Conservation (phyloP, 2,329 filamentous ascomycete species). For the Colletotrichum siamense region DNA sequence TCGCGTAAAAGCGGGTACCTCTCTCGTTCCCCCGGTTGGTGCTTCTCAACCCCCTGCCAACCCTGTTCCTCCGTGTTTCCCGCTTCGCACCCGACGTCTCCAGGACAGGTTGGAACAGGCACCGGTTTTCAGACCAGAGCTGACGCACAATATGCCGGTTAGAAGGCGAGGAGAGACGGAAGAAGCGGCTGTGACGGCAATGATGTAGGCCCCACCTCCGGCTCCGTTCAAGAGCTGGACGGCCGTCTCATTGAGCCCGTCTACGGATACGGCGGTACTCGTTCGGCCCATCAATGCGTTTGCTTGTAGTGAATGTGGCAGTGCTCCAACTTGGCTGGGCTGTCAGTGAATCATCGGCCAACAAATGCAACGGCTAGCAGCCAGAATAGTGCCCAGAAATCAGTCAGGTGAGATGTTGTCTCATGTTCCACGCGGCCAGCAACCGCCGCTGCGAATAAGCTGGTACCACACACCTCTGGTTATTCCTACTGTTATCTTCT, state of each 20-base stretch:
- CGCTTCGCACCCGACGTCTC: not conserved
- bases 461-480: not conserved
- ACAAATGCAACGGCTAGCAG: not conserved
- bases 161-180: not conserved
- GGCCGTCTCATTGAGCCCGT: not conserved
- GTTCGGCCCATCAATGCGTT: not conserved
- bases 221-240: not conserved
- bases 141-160: not conserved
- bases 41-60: not conserved
- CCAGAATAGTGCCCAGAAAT: not conserved
- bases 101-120: not conserved
- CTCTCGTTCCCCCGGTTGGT: not conserved
- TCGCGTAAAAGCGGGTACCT: not conserved
- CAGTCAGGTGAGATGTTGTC: not conserved
- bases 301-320: not conserved
- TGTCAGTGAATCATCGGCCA: not conserved
- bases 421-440: not conserved
- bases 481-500: not conserved
- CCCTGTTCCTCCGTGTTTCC: not conserved
- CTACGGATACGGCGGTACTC: not conserved
- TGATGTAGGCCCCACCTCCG: not conserved
- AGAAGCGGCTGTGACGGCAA: not conserved
- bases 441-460: not conserved
- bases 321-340: not conserved
- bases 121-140: not conserved